Base-by-base conservation (phyloP, 192 early-diverging fungal species). In the Linnemannia exigua region DNA sequence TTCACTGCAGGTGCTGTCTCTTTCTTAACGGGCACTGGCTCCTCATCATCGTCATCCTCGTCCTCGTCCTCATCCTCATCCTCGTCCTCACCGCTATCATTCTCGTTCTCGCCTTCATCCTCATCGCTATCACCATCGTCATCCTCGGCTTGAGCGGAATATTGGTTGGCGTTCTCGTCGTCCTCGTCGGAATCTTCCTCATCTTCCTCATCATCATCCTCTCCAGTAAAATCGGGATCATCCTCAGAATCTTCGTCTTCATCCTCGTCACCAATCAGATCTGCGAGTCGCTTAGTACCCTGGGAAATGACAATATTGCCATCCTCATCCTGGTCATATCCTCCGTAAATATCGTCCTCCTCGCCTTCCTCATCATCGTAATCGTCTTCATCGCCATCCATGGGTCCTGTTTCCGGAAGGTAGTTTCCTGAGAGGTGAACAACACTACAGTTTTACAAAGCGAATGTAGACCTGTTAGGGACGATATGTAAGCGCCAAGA, bases 351-450 rank as follows among this genome's bases (percentile, higher is more conserved):
- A 72, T 84, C 75, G 22, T 66, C 63, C 16, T 89, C 85, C 16
- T 76, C 66, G 37, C 82, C 80, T 17, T 84, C 82, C 6, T 63
- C 69, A 31, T 82, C 80, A 44, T 76, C 28, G 69, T 87, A 69
- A 31, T 72, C 84, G 3, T 76, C 77, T 5, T 82, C 84, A 1
- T 73, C 69, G 16, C 63, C 54, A 28, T 89, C 81, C 0, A 81
- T 76, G 28, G 25, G 67, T 35, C 58, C 74, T 22, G 52, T 68
- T 47, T 86, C 90, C 31, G 90, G 89, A 19, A 93, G 70, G 75
- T 94, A 91, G 87, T 94, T 93, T 66, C 94, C 95, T 68, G 93
- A 92, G 47, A 96, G 82, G 74, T 96, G 89, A 17, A 96, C 84
- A 47, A 88, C 73, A 68, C 88, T 89, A 70, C 37, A 37, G 22